Evolutionary conservation across 305 asterid genomes (phyloP), one percentile per base, ranked within the genome.

Genomic region (Fraxinus velutina): DNA sequence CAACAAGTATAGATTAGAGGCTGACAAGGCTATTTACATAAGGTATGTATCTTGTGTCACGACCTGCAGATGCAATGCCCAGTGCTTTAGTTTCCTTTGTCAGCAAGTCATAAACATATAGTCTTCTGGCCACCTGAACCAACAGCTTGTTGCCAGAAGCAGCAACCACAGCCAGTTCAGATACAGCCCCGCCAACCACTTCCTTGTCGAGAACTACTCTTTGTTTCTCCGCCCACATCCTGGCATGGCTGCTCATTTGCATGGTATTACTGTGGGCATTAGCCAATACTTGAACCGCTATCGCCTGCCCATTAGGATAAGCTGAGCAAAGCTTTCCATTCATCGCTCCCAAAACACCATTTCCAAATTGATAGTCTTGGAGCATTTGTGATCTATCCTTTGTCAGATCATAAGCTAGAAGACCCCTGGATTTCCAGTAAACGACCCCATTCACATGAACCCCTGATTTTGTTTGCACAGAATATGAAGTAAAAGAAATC

Each of bases 1-100:
- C 24, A 60, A 7, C 13, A 60, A 19, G 12, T 17, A 50, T 34
- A 70, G 75, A 9, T 85, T 44, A 87, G 82, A 90, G 84, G 80
- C 82, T 75, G 27, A 88, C 89, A 9, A 89, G 77, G 87, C 87
- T 89, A 81, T 89, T 90, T 80, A 89, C 90, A 78, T 90, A 90
- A 0, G 93, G 89, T 12, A 86, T 8, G 12, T 76, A 81, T 64
- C 42, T 66, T 22, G 62, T 9, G 75, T 30, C 22, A 55, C 32
- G 0, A 15, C 2, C 5, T 2, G 5, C 17, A 17, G 37, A 29
- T 75, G 44, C 57, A 13, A 6, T 36, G 76, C 50, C 71, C 83
- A 90, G 9, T 13, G 55, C 81, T 80, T 73, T 86, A n/a, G 36
- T 76, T 80, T 80, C 85, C 50, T 79, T 72, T 2, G 86, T 83